phyloP scores from a whole-genome alignment of 1,284 basidiomycete genomes.

The Tetrapyrgos nigripes region DNA sequence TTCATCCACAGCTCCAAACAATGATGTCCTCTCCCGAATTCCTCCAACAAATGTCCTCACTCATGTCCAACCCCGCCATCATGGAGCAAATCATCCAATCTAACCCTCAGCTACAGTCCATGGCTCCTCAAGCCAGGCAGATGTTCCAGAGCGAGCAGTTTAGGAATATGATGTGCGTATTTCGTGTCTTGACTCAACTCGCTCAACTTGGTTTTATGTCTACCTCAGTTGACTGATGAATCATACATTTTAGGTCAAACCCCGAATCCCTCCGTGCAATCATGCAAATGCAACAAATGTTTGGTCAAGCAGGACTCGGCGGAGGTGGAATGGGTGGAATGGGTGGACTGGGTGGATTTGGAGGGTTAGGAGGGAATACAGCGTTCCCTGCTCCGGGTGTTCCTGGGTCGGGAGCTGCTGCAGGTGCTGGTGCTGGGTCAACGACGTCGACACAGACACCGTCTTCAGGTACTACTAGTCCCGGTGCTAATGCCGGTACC shows the following conservation, averaged over 20 bases:
- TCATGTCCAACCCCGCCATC: slow-evolving; percentile 83
- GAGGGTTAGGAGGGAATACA: slow-evolving; percentile 19
- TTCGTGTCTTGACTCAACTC: neutral
- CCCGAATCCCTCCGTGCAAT: slow-evolving; percentile 81
- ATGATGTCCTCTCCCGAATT: slow-evolving; percentile 88
- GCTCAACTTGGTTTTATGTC: neutral
- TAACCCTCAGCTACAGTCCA: slow-evolving; percentile 80
- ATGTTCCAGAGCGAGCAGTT: slow-evolving; percentile 85
- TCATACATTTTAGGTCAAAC: slow-evolving; percentile 61
- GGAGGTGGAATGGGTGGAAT: slow-evolving; percentile 31
- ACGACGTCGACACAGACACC: too few species aligned
- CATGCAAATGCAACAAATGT: slow-evolving; percentile 78
- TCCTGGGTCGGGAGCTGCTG: slow-evolving; percentile 32
- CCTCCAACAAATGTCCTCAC: slow-evolving; percentile 74
- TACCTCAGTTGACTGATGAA: neutral
- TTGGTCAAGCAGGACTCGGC: slow-evolving; percentile 48
- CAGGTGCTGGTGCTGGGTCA: too few species aligned
- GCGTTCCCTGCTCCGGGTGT: slow-evolving; percentile 68
- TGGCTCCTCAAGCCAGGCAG: slow-evolving; percentile 83
- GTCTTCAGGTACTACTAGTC: slow-evolving; percentile 31
- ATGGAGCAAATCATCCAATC: slow-evolving; percentile 85
- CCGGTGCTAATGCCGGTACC: slow-evolving; percentile 14
- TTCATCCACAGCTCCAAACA: slow-evolving; percentile 65
- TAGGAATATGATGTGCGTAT: slow-evolving; percentile 77
- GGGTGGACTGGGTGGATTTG: slow-evolving; percentile 28